Conservation (phyloP, 2,329 filamentous ascomycete genomes). For the Aspergillus cejpii region DNA sequence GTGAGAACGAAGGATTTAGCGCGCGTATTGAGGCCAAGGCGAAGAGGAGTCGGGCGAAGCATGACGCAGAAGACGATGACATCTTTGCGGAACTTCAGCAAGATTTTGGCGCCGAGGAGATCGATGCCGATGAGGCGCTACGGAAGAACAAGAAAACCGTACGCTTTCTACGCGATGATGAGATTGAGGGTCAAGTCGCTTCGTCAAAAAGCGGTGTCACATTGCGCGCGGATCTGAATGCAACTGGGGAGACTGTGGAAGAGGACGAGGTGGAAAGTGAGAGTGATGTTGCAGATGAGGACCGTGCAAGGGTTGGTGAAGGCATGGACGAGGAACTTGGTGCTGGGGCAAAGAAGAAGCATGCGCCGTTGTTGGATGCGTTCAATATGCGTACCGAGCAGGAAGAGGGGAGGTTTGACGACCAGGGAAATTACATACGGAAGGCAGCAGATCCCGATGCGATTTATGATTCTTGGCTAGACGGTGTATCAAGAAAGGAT, state of each 20-base stretch:
- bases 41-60: slow-evolving; percentile 29
- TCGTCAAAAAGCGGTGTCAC: slow-evolving; percentile 67
- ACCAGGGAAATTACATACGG: slow-evolving; percentile 81
- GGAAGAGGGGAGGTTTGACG: slow-evolving; percentile 88
- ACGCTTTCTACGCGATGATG: slow-evolving; percentile 52
- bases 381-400: slow-evolving; percentile 91
- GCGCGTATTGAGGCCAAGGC: slow-evolving; percentile 59
- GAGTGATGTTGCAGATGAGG: slow-evolving; percentile 58
- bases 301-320: slow-evolving; percentile 63
- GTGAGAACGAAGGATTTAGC: slow-evolving; percentile 84
- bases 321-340: slow-evolving; percentile 84
- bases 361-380: slow-evolving; percentile 88
- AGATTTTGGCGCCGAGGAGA: slow-evolving; percentile 50
- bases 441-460: slow-evolving; percentile 85
- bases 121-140: slow-evolving; percentile 45
- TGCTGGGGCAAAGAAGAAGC: slow-evolving; percentile 80
- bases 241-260: slow-evolving; percentile 48
- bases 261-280: slow-evolving; percentile 57
- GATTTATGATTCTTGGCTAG: slow-evolving; percentile 84
- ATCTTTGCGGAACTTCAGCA: slow-evolving; percentile 75
- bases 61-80: slow-evolving; percentile 51
- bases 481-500: slow-evolving; percentile 87
- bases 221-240: slow-evolving; percentile 51
- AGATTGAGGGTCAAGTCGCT: slow-evolving; percentile 74
- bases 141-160: slow-evolving; percentile 59